Base-by-base conservation (phyloP, 1,284 basidiomycete genomes). In the Trichosporon sp. region DNA sequence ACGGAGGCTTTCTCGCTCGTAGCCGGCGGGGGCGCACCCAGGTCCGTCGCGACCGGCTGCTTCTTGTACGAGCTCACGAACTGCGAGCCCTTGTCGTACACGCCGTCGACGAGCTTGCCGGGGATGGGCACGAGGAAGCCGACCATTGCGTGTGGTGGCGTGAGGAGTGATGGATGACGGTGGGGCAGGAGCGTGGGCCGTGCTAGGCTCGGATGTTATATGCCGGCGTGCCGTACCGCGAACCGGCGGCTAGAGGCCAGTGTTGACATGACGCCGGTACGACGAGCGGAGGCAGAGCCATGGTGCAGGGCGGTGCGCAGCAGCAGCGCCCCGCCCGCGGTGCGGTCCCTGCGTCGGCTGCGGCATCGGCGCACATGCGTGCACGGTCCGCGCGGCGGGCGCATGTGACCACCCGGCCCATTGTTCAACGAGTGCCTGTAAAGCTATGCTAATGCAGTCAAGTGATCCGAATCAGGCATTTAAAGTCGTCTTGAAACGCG, bases 61-160 rank as follows among this genome's bases (percentile, higher is more conserved):
- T 67, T 67, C 66, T 67, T 67, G 66, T 63, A 67, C 47, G 66
- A 67, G 21, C 63, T 62, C 44, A n/a, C 11, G 18, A 67, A 25
- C 12, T 67, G 42, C 4, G 66, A 21, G 5, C 31, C 44, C n/a
- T 32, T 38, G 60, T 62, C 35, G 44, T 32, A 34, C 8, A 42
- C 60, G 21, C 21, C 29, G 58, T 67, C 66, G 53, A 67, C 47
- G 2, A 67, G 42, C 32, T 67, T 67, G 58, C 42, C 42, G 15
- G 66, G 66, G 44, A 67, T 67, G 31, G 66, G 66, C 15, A 67
- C 38, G 25, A 63, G 4, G 32, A 67, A 67, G 44, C 27, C 31
- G 44, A 67, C 60, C 66, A 67, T 66, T 18, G 27, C 62, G 38
- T 84, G 64, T 83, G 81, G 32, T 42, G 18, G 38, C 5, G 3